Percentiles rank a stretch among this genome's conserved stretches.
Conservation (phyloP, 2,329 filamentous ascomycete genomes). For the Sordariomycetes sp. region DNA sequence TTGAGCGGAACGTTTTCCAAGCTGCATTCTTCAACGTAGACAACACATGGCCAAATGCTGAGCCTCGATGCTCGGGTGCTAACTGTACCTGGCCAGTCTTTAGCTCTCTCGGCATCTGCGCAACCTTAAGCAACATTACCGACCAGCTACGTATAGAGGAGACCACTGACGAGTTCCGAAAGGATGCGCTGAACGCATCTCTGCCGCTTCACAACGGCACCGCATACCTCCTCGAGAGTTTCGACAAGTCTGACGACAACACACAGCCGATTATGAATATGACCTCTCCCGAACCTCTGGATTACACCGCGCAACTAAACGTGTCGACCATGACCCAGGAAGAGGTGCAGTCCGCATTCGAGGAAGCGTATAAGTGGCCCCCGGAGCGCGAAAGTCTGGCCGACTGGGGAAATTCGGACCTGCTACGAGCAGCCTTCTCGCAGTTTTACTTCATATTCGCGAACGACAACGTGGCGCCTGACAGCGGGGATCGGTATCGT, state of each 20-base stretch:
- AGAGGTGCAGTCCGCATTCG: neutral
- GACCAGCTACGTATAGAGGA: neutral
- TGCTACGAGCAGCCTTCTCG: conserved; percentile 2
- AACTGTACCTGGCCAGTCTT: conserved; percentile 4
- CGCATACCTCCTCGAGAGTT: neutral
- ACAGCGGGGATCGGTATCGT: conserved; percentile 1
- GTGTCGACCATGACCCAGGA: neutral
- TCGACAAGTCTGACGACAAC: neutral
- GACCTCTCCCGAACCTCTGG: conserved; percentile 2
- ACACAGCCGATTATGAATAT: conserved; percentile 1
- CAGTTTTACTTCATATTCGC: conserved; percentile 5
- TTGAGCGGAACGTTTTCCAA: conserved; percentile 3
- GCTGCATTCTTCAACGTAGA: conserved; percentile 3
- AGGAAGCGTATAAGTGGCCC: neutral
- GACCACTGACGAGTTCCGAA: neutral
- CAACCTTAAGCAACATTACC: conserved; percentile 4
- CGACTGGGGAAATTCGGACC: conserved; percentile 1
- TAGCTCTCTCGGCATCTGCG: conserved; percentile 4
- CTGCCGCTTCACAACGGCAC: neutral
- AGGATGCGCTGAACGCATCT: no score
- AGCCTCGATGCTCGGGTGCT: conserved; percentile 3
- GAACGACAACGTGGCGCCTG: neutral
- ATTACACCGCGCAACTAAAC: neutral
- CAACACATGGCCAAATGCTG: conserved; percentile 3
- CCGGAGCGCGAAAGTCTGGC: conserved; percentile 2